Base-by-base conservation (phyloP, 805 yeast species). In the Teunomyces atbi region DNA sequence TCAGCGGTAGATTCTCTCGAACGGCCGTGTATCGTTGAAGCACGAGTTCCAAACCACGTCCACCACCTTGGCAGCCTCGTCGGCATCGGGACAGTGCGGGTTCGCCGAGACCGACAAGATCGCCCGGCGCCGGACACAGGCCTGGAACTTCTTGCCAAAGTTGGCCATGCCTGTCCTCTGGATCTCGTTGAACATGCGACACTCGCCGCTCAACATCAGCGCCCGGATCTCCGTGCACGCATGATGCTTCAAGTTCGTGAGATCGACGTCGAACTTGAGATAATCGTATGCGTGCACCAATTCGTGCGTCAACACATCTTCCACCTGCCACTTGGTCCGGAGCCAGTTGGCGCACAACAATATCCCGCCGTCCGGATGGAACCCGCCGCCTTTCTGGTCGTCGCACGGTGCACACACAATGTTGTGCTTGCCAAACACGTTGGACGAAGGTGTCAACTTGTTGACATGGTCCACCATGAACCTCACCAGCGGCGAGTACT, bases 181-280 rank as follows among this genome's bases (percentile, higher is more conserved):
- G 57, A 90, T 83, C 64, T 94, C 96, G 56, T 86, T 87, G 81
- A 84, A 79, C 56, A 92, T 82, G 23, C 98, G 78, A 67, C 99
- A 94, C 61, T 94, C 99, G 5, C 99, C 99, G 60, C 96, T 86
- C 18, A 94, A 73, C 54, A 89, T 84, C 8, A 95, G 84, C 0
- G 99, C 99, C 49, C 99, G 76, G 43, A 94, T 89, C 65, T 94
- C 99, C 1, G 97, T 84, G 64, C 99, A 94, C 0, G 99, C 99
- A 62, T 92, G 98, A 61, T 94, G 99, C 58, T 82, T 80, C 60
- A 94, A 70, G 64, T 92, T 81, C 46, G 76, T 59, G 86, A 96
- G 86, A 64, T 94, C 89, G 2, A 94, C 90, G 45, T 89, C 73
- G 73, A 94, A 94, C 64, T 89, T 85, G 53, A 88, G 72, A 59